phyloP scores from a whole-genome alignment of 2,329 filamentous ascomycete genomes.

The Rugonectria rugulosa region DNA sequence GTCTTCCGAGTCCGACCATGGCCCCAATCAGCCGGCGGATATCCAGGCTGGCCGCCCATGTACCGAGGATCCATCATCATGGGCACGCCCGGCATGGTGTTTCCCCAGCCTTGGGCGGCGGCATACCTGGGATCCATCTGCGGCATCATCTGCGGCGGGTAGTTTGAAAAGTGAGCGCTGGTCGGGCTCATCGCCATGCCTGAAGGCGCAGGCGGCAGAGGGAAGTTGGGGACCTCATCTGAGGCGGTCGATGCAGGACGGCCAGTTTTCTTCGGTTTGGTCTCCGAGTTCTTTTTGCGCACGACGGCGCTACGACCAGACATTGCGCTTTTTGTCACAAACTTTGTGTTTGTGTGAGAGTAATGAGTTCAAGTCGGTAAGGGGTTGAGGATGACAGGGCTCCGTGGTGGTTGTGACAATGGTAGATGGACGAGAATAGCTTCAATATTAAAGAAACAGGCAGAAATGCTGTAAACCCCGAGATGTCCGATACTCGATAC shows the following conservation, averaged over 20 bases:
- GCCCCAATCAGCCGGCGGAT: slow-evolving; percentile 48
- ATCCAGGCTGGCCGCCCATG: slow-evolving; percentile 38
- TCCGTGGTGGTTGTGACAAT: too few species aligned
- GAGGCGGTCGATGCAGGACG: slow-evolving; percentile 49
- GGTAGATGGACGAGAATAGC: not conserved
- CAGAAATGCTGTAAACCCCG: slow-evolving; percentile 1
- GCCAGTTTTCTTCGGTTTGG: slow-evolving; percentile 45
- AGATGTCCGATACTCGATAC: slow-evolving; percentile 17
- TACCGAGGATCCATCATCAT: slow-evolving; percentile 31
- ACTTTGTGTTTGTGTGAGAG: not conserved
- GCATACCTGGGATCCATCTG: slow-evolving; percentile 17
- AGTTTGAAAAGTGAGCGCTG: slow-evolving; percentile 52
- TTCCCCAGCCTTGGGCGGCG: slow-evolving; percentile 9
- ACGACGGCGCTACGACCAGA: slow-evolving; percentile 66
- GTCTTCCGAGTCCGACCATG: slow-evolving; percentile 53
- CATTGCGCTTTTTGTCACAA: slow-evolving; percentile 46
- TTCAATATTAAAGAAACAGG: not conserved
- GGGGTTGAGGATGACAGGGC: not conserved
- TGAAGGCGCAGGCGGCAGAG: slow-evolving; percentile 40
- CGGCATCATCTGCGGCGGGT: slow-evolving; percentile 7
- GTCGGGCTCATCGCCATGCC: slow-evolving; percentile 49
- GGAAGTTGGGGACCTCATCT: slow-evolving; percentile 51
- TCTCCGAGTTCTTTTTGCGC: slow-evolving; percentile 65
- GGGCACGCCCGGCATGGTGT: slow-evolving; percentile 8
- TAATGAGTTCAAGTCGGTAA: not conserved